Conservation (phyloP, 2,329 filamentous ascomycete species). For the Sporothrix schenckii region DNA sequence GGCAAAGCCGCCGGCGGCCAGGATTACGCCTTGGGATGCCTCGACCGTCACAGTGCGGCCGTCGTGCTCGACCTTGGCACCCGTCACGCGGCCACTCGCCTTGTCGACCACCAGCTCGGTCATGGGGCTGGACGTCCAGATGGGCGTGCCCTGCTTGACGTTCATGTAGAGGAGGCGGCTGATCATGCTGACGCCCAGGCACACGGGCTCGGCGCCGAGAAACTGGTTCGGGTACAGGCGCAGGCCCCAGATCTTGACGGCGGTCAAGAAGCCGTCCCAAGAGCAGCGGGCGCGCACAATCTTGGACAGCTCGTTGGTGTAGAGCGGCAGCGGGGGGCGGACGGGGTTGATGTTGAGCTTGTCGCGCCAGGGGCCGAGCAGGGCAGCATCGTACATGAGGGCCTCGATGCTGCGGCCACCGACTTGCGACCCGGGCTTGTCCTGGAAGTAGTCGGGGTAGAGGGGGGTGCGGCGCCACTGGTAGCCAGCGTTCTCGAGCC, state of each 20-base stretch:
- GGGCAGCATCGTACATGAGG: constrained; percentile 39
- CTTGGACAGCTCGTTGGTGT: constrained; percentile 33
- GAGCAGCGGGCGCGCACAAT: constrained; percentile 32
- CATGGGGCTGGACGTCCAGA: constrained; percentile 35
- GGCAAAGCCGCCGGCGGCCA: constrained; percentile 46
- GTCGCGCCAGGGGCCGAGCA: constrained; percentile 39
- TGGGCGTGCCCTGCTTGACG: constrained; percentile 25
- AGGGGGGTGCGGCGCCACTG: constrained; percentile 37
- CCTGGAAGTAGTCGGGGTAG: constrained; percentile 44
- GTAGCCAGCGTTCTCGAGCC: constrained; percentile 40
- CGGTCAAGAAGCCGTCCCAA: constrained; percentile 30
- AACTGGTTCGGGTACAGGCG: constrained; percentile 31
- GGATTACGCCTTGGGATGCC: constrained; percentile 41
- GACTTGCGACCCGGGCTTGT: constrained; percentile 36
- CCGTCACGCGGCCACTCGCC: constrained; percentile 37
- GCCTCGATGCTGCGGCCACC: constrained; percentile 41
- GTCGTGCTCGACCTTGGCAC: constrained; percentile 38
- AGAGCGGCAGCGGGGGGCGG: constrained; percentile 32
- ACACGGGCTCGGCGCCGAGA: constrained; percentile 35
- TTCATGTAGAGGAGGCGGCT: constrained; percentile 38
- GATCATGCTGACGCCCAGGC: constrained; percentile 39
- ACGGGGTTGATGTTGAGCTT: constrained; percentile 33
- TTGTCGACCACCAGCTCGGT: constrained; percentile 33
- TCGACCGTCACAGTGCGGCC: constrained; percentile 38
- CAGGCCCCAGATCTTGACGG: constrained; percentile 29